These are phyloP conservation scores for Trichoderma cornu-damae DNA, from an alignment of 2,329 filamentous ascomycete species.

Conservation along the genomic window DNA sequence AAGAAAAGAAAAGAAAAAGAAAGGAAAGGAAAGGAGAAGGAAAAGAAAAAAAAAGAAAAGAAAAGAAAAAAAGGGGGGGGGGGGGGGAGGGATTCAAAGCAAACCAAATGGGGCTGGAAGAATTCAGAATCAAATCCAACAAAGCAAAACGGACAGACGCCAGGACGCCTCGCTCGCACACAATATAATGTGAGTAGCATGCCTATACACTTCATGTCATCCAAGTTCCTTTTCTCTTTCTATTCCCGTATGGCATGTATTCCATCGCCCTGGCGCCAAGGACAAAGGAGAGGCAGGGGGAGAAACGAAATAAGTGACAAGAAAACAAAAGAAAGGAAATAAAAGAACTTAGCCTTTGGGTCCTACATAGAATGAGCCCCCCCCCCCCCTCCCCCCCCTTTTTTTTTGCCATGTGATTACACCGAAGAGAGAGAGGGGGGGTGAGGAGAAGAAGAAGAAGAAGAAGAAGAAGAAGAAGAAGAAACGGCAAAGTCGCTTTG, in stretches of 20 bases:
- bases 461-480: neutral
- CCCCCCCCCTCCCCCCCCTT: too few relatives aligned
- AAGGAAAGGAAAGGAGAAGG: too few relatives aligned
- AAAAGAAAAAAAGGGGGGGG: neutral
- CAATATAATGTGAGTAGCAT: neutral
- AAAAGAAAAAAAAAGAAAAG: neutral
- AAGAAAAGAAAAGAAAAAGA: too few relatives aligned
- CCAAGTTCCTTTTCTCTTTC: neutral
- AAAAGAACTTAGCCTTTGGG: too few relatives aligned
- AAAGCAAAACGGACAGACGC: slow-evolving; percentile 2
- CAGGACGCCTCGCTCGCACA: slow-evolving; percentile 8
- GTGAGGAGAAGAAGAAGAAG: neutral
- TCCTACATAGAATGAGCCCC: too few relatives aligned
- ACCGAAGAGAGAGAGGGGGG: neutral
- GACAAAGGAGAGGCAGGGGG: neutral
- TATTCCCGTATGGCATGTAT: neutral
- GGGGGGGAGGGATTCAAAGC: too few relatives aligned
- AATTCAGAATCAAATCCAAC: neutral
- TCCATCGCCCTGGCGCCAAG: neutral
- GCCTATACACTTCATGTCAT: neutral
- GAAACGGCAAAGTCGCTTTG: neutral
- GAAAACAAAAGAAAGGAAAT: neutral
- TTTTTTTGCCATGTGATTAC: too few relatives aligned
- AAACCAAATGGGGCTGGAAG: neutral
- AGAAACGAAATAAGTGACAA: neutral